phyloP scores from a whole-genome alignment of 2,329 filamentous ascomycete genomes.

The Ceratocystis lukuohia region DNA sequence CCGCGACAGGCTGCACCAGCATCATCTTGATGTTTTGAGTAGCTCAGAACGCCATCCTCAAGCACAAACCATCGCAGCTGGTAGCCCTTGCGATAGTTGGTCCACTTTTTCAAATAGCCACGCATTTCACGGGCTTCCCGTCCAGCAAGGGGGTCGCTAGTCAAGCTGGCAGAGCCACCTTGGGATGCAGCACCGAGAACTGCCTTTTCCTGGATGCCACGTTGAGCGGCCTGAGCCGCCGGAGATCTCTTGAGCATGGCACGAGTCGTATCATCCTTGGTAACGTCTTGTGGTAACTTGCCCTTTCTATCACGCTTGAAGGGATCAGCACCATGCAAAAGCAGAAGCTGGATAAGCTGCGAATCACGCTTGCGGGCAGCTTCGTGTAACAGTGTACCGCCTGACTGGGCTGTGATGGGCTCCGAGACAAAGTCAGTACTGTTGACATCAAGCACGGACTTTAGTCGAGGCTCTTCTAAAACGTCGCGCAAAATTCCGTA shows the following conservation, averaged over 20 bases:
- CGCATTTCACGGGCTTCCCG: conserved; percentile 95
- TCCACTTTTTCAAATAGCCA: conserved; percentile 98
- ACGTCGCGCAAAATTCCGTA: conserved; percentile 68
- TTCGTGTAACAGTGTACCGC: conserved; percentile 89
- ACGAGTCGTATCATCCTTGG: conserved; percentile 80
- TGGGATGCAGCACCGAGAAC: conserved; percentile 62
- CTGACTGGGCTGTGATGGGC: conserved; percentile 58
- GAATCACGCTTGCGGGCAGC: conserved; percentile 78
- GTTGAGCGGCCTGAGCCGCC: conserved; percentile 82
- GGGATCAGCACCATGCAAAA: conserved; percentile 89
- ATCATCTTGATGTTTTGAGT: conserved; percentile 98
- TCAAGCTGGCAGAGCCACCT: conserved; percentile 37
- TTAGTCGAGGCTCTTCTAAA: conserved; percentile 71
- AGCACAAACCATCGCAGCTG: conserved; percentile 96
- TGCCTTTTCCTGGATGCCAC: conserved; percentile 92
- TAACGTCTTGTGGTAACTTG: conserved; percentile 89
- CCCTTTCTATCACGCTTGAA: conserved; percentile 91
- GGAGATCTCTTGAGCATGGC: conserved; percentile 88
- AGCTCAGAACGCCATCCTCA: conserved; percentile 92
- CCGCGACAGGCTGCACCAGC: conserved; percentile 90
- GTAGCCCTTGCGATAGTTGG: conserved; percentile 94
- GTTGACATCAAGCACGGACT: conserved; percentile 83
- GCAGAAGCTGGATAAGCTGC: conserved; percentile 73
- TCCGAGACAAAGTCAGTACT: conserved; percentile 79
- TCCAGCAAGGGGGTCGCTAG: conserved; percentile 51